These are phyloP conservation scores for Phytophthora hybrid DNA, from an alignment of 352 stramenopile species.

Conservation along the genomic window DNA sequence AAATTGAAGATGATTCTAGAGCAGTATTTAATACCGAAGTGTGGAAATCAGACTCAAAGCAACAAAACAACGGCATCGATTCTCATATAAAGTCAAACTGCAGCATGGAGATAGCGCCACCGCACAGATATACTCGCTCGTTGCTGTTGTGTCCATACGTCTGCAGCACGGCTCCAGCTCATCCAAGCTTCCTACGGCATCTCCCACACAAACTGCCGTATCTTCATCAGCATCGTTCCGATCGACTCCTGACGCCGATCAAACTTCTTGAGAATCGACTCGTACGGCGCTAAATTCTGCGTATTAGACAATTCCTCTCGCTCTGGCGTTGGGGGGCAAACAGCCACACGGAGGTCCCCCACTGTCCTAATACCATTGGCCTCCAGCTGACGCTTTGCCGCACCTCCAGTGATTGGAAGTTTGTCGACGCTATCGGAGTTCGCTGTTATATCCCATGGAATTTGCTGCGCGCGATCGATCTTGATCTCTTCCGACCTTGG, in stretches of 20 bases:
- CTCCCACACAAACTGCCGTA: conserved; percentile 15
- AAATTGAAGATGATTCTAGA: no score
- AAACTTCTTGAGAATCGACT: not conserved
- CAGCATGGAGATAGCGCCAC: no score
- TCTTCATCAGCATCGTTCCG: conserved; percentile 2
- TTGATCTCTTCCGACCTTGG: not conserved
- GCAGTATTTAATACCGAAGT: no score
- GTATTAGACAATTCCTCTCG: not conserved
- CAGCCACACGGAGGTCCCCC: not conserved
- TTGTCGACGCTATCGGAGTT: conserved; percentile 3
- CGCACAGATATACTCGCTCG: no score
- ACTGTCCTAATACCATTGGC: not conserved
- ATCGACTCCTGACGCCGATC: not conserved
- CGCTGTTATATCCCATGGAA: not conserved
- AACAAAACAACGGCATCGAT: no score
- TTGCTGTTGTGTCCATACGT: no score
- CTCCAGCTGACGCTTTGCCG: not conserved
- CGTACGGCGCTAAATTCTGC: not conserved
- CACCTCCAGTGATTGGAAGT: not conserved
- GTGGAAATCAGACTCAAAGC: no score
- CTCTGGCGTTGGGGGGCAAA: not conserved
- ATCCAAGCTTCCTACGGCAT: not conserved
- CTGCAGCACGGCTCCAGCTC: no score
- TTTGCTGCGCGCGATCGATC: not conserved
- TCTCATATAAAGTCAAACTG: no score